A percentile compares a stretch with the other conserved stretches of the same genome.
Conservation (phyloP, 257 asterid genomes). For the Cynanchum wilfordii region DNA sequence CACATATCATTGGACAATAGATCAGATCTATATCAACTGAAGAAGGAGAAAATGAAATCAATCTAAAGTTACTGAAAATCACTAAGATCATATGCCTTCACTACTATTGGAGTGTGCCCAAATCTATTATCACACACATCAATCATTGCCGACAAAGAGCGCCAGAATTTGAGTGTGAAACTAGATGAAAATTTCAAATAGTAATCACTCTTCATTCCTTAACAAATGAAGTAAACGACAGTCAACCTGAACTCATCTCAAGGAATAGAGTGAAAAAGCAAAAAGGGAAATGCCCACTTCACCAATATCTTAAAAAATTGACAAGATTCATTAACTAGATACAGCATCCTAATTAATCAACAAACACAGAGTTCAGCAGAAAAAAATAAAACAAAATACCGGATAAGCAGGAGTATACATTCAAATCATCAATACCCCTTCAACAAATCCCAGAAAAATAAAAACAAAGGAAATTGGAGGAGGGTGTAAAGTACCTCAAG, state of each 20-base stretch:
- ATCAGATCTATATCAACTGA: slow-evolving; percentile 35
- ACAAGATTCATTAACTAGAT: not conserved
- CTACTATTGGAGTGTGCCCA: not conserved
- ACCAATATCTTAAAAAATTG: not conserved
- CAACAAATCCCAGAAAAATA: not conserved
- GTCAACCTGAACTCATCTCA: slow-evolving; percentile 4
- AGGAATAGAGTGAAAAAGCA: not conserved
- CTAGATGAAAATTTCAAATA: not conserved
- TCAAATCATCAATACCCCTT: not conserved
- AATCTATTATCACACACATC: not conserved
- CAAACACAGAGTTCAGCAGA: not conserved
- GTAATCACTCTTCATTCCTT: not conserved
- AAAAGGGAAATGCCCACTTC: not conserved
- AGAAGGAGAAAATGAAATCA: not conserved
- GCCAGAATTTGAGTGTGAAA: not conserved
- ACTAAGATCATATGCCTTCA: not conserved
- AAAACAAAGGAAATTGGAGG: not conserved
- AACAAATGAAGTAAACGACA: slow-evolving; percentile 11
- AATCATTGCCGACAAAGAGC: not conserved
- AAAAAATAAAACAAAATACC: not conserved
- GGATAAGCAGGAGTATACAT: not conserved
- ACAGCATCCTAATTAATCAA: not conserved
- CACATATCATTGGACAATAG: slow-evolving; percentile 17
- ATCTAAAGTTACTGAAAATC: not conserved
- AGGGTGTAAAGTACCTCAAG: slow-evolving; percentile 27